Percentiles rank a stretch among this genome's conserved stretches.
phyloP scores from a whole-genome alignment of 2,329 filamentous ascomycete species.

The Arthrobotrys musiformis region DNA sequence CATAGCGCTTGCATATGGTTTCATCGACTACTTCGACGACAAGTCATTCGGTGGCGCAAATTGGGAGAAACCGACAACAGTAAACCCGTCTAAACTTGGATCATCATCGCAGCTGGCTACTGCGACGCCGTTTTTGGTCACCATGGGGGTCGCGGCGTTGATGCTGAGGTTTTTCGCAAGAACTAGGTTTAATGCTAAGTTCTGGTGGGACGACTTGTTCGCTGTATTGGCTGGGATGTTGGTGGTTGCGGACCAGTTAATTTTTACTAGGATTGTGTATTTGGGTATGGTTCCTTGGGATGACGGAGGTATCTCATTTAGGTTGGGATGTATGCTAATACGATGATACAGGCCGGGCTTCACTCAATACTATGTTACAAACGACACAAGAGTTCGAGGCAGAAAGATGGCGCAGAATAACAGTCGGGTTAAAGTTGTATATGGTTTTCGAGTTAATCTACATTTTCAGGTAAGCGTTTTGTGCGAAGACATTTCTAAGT shows the following conservation, averaged over 20 bases:
- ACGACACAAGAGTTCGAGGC: slow-evolving; percentile 54
- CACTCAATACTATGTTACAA: slow-evolving; percentile 55
- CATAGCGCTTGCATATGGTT: slow-evolving; percentile 49
- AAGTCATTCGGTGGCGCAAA: slow-evolving; percentile 35
- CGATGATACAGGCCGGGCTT: slow-evolving; percentile 29
- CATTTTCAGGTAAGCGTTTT: slow-evolving; percentile 50
- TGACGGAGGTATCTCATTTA: neutral
- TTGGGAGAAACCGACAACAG: slow-evolving; percentile 26
- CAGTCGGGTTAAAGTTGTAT: slow-evolving; percentile 57
- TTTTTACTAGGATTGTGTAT: slow-evolving; percentile 58
- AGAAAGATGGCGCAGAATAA: slow-evolving; percentile 54
- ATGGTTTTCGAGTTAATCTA: slow-evolving; percentile 58
- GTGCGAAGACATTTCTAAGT: neutral
- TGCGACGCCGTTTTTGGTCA: slow-evolving; percentile 59
- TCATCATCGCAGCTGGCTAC: slow-evolving; percentile 56
- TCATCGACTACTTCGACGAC: slow-evolving; percentile 54
- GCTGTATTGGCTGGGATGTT: slow-evolving; percentile 58
- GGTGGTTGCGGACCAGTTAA: slow-evolving; percentile 57
- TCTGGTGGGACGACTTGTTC: slow-evolving; percentile 61
- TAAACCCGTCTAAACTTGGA: slow-evolving; percentile 54
- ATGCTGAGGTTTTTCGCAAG: slow-evolving; percentile 60
- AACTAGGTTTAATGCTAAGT: slow-evolving; percentile 58
- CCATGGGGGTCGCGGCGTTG: slow-evolving; percentile 59
- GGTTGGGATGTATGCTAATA: neutral
- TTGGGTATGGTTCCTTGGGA: slow-evolving; percentile 53